A percentile compares a stretch with the other conserved stretches of the same genome.
phyloP scores from a whole-genome alignment of 179 eudicot species.

The Pouteria campechiana region DNA sequence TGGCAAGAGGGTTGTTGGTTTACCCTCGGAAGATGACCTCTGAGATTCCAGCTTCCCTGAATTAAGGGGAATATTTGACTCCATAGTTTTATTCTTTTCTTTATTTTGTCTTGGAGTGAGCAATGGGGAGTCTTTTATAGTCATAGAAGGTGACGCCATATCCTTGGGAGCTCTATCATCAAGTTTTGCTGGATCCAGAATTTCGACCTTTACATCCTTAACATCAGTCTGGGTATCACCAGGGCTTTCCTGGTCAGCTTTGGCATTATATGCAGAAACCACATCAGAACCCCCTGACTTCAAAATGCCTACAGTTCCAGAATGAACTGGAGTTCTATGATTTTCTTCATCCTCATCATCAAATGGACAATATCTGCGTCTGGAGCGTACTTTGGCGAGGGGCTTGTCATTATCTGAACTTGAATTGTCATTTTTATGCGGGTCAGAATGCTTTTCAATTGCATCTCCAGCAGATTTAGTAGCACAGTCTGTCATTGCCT shows the following conservation, averaged over 20 bases:
- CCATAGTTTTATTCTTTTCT: conserved; percentile 24
- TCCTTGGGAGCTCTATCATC: conserved; percentile 21
- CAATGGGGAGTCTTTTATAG: conserved; percentile 9
- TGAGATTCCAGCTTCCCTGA: conserved; percentile 19
- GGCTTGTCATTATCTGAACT: conserved; percentile 13
- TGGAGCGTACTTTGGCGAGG: conserved; percentile 16
- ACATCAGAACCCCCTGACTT: background rate
- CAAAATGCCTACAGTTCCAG: conserved; percentile 18
- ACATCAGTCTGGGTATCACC: conserved; percentile 11
- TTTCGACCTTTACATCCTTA: no score
- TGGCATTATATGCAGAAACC: conserved; percentile 14
- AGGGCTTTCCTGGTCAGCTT: conserved; percentile 15
- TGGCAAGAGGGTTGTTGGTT: conserved; percentile 26
- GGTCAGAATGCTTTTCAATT: conserved; percentile 9
- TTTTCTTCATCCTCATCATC: conserved; percentile 63
- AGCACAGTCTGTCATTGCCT: conserved; percentile 17
- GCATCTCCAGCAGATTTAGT: conserved; percentile 15
- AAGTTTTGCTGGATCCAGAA: conserved; percentile 13
- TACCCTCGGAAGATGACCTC: conserved; percentile 19
- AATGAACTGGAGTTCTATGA: conserved; percentile 82
- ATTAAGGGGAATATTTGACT: conserved; percentile 16
- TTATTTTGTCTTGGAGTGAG: conserved; percentile 18
- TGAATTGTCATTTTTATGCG: conserved; percentile 18
- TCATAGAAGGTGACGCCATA: conserved; percentile 8
- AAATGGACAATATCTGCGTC: conserved; percentile 62